Evolutionary conservation across 2,329 filamentous ascomycete species (phyloP).

Genomic region (Penicillium sp.): DNA sequence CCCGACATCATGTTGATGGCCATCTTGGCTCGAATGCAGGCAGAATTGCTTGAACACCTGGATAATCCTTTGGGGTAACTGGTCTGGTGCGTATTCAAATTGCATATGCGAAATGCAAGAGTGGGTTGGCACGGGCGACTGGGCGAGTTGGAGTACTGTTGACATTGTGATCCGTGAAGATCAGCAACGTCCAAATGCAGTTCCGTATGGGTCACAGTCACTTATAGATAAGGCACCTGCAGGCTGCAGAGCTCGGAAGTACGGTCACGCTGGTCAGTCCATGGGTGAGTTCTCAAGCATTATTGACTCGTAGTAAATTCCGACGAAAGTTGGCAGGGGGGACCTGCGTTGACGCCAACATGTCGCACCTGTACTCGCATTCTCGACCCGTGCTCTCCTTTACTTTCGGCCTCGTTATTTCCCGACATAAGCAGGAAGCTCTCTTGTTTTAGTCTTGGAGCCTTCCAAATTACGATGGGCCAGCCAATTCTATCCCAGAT

Average conservation of each 20-base stretch:
- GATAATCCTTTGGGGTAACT: background rate
- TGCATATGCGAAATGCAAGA: background rate
- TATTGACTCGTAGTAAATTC: background rate
- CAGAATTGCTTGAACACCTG: slow-evolving; percentile 5
- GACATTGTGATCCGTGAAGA: background rate
- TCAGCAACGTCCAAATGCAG: background rate
- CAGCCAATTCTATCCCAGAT: background rate
- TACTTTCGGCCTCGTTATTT: background rate
- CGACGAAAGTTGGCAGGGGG: background rate
- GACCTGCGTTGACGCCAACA: background rate
- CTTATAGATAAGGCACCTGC: background rate
- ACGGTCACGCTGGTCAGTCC: background rate
- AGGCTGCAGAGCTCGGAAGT: background rate
- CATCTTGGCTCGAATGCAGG: slow-evolving; percentile 2
- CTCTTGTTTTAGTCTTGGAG: background rate
- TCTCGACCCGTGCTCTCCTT: background rate
- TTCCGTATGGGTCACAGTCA: background rate
- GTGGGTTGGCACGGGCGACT: background rate
- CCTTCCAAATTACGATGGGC: background rate
- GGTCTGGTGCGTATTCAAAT: slow-evolving; percentile 9
- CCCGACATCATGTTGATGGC: background rate
- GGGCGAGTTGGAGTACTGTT: background rate
- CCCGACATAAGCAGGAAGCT: background rate
- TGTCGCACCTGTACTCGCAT: slow-evolving; percentile 1
- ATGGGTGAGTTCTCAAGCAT: background rate